These are phyloP conservation scores for Dendrocalamus sinicus DNA, from an alignment of 176 grass and related monocot genomes.

Conservation along the genomic window DNA sequence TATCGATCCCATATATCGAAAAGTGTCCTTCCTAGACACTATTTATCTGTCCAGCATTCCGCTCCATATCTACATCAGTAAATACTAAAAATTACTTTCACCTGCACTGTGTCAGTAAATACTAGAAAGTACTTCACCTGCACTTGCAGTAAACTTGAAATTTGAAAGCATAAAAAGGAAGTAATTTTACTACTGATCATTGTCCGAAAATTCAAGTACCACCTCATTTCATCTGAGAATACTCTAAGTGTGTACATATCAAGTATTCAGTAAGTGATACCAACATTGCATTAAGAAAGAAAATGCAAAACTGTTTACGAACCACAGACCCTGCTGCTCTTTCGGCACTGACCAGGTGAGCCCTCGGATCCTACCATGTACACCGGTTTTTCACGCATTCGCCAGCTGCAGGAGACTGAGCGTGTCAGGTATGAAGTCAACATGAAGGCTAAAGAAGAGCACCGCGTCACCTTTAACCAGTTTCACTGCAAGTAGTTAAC, in stretches of 20 bases:
- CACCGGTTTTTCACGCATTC: slow-evolving; percentile 39
- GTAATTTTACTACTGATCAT: slow-evolving; percentile 23
- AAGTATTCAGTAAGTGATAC: neutral
- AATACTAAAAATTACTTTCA: slow-evolving; percentile 32
- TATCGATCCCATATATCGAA: no score
- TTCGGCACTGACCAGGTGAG: slow-evolving; percentile 46
- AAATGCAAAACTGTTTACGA: neutral
- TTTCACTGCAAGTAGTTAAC: slow-evolving; percentile 54
- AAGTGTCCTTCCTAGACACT: no score
- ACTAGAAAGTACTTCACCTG: neutral
- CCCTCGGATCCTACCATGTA: slow-evolving; percentile 51
- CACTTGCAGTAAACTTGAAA: slow-evolving; percentile 20
- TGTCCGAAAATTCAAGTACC: neutral
- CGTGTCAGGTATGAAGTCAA: slow-evolving; percentile 41
- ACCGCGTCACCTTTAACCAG: slow-evolving; percentile 61
- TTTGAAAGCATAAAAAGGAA: neutral
- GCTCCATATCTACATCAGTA: slow-evolving; percentile 30
- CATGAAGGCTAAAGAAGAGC: slow-evolving; percentile 63
- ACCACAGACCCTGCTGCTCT: slow-evolving; percentile 50
- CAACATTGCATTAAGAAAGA: neutral
- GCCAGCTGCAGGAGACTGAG: slow-evolving; percentile 38
- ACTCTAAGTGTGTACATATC: slow-evolving; percentile 23
- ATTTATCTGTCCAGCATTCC: no score
- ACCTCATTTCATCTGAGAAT: neutral
- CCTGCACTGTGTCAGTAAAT: slow-evolving; percentile 9